phyloP scores from a whole-genome alignment of 768 basidiomycete species.

The Grammothele lineata region DNA sequence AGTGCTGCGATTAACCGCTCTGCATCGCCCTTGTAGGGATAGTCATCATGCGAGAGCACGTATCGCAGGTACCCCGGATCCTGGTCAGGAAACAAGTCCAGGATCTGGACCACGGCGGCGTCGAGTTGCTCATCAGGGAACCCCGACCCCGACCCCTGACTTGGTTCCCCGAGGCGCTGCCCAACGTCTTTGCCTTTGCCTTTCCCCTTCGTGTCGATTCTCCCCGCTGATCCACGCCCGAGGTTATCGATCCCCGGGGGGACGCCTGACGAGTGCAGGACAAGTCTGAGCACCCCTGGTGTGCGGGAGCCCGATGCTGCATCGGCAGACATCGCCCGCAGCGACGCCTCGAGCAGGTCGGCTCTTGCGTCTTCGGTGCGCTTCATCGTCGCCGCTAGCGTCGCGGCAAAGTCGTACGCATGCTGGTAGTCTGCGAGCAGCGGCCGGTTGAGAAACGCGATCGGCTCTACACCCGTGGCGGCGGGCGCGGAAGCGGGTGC shows the following conservation, averaged over 20 bases:
- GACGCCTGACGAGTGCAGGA: slow-evolving; percentile 59
- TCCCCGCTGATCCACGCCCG: slow-evolving; percentile 33
- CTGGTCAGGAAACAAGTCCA: slow-evolving; percentile 72
- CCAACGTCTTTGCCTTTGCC: slow-evolving; percentile 16
- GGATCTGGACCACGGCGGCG: slow-evolving; percentile 58
- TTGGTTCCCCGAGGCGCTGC: slow-evolving; percentile 1
- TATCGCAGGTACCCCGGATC: slow-evolving; percentile 52
- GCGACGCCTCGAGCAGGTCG: slow-evolving; percentile 49
- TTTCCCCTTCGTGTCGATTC: slow-evolving; percentile 31
- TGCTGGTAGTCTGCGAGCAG: slow-evolving; percentile 72
- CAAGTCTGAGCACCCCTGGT: slow-evolving; percentile 57
- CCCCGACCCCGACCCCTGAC: not conserved
- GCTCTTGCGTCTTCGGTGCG: slow-evolving; percentile 53
- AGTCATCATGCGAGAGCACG: slow-evolving; percentile 46
- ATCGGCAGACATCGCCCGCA: slow-evolving; percentile 35
- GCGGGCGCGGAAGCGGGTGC: slow-evolving; percentile 24
- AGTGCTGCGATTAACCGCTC: slow-evolving; percentile 67
- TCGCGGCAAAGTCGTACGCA: slow-evolving; percentile 53
- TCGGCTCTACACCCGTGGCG: not conserved
- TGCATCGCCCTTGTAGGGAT: slow-evolving; percentile 46
- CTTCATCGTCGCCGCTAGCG: slow-evolving; percentile 42
- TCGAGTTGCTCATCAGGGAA: slow-evolving; percentile 43
- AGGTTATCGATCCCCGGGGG: slow-evolving; percentile 36
- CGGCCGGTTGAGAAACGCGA: slow-evolving; percentile 56
- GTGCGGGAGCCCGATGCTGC: slow-evolving; percentile 24